These are phyloP conservation scores for Dorcoceras hygrometricum DNA, from an alignment of 257 asterid genomes.

Conservation along the genomic window DNA sequence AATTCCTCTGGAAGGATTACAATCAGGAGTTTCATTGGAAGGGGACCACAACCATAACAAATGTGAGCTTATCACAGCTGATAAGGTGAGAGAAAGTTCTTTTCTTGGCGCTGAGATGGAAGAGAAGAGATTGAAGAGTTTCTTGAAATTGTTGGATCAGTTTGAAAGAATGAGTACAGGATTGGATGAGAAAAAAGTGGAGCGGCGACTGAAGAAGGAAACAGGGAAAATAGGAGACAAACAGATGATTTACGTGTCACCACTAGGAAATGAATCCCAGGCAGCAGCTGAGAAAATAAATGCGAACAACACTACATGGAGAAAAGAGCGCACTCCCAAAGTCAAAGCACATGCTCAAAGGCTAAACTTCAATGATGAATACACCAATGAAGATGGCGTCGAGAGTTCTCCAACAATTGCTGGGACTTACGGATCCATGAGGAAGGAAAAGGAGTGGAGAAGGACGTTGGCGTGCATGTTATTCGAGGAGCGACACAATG, in stretches of 20 bases:
- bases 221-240: constrained; percentile 25
- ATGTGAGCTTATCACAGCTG: neutral
- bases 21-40: neutral
- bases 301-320: constrained; percentile 1
- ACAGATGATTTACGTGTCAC: constrained; percentile 10
- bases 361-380: constrained; percentile 19
- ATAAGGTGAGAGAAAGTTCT: constrained; percentile 6
- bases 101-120: constrained; percentile 8
- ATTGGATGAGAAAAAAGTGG: constrained; percentile 27
- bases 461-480: constrained; percentile 81
- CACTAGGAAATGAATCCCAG: constrained; percentile 41
- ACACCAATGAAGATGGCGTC: neutral
- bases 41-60: neutral
- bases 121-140: constrained; percentile 41
- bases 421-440: constrained; percentile 60
- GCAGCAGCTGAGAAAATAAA: constrained; percentile 20
- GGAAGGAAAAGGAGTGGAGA: constrained; percentile 78
- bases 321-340: constrained; percentile 15
- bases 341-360: constrained; percentile 33
- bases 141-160: constrained; percentile 38
- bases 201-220: constrained; percentile 24
- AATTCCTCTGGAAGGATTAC: constrained; percentile 11
- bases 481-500: constrained; percentile 60
- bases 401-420: constrained; percentile 28
- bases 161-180: constrained; percentile 36